phyloP scores from a whole-genome alignment of 805 yeast species.

The Nakazawaea ernobii region DNA sequence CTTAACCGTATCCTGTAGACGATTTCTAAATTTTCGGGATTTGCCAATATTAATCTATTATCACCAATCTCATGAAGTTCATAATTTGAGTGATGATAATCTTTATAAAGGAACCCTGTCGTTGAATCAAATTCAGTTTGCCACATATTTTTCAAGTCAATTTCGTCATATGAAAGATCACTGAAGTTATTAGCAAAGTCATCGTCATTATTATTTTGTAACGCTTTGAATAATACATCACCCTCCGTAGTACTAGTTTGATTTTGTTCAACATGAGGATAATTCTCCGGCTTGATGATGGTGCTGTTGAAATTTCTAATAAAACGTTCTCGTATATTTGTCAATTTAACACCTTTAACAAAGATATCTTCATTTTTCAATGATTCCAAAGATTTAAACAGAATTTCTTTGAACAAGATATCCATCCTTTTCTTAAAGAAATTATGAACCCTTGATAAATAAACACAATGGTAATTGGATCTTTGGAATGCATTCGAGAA shows the following conservation, averaged over 20 bases:
- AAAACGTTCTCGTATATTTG: neutral
- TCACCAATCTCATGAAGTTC: neutral
- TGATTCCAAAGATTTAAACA: slow-evolving; percentile 4
- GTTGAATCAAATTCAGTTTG: neutral
- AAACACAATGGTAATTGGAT: neutral
- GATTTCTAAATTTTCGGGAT: slow-evolving; percentile 1
- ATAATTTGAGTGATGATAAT: neutral
- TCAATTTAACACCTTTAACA: neutral
- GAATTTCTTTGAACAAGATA: slow-evolving; percentile 1
- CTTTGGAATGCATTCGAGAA: neutral
- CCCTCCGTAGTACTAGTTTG: neutral
- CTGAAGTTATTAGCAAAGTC: neutral
- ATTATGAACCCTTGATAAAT: neutral
- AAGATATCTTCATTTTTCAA: neutral
- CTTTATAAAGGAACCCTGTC: slow-evolving; percentile 1
- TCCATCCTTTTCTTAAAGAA: neutral
- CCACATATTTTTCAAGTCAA: neutral
- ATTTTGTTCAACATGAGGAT: neutral
- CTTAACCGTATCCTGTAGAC: slow-evolving; percentile 2
- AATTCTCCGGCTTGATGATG: slow-evolving; percentile 4
- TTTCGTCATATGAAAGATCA: neutral
- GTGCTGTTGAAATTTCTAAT: neutral
- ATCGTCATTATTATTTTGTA: neutral
- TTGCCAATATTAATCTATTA: neutral
- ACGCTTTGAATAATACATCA: neutral